Base-by-base conservation (phyloP, 441 rosid species). In the Croton setiger region DNA sequence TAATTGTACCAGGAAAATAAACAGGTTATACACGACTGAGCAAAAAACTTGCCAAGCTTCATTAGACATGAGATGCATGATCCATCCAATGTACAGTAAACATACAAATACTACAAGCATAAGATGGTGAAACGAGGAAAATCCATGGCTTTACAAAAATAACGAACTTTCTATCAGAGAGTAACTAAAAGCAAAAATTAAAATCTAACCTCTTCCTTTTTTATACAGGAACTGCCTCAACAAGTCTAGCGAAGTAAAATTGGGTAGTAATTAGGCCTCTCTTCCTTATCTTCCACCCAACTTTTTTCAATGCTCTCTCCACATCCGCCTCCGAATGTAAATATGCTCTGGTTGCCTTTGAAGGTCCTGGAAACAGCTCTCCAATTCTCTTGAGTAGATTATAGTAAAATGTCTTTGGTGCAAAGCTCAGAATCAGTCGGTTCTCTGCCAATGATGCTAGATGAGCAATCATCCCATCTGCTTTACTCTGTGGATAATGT, bases 291-390 rank as follows among this genome's bases (percentile, higher is more conserved):
- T 74, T 94, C 97, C 98, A 91, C 20, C 98, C 98, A 45, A 81
- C 91, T 82, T 89, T 94, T 67, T 70, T 67, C 76, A 91, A 60
- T 0, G 96, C 96, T 63, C 81, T 80, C 85, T 94, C 97, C 1
- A 91, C 88, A 79, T 91, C 96, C 0, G 87, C 97, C 77, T 91
- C 97, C 0, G 98, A 72, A 13, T 91, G 97, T 66, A 89, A 84
- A 74, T 93, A 91, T 0, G 97, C 98, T 72, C 97, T 85, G 0
- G 95, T 91, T 17, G 96, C 98, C 85, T 91, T 91, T 12, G 97
- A 94, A 65, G 98, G 97, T 67, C 97, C 96, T 0, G 96, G 97
- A 76, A 91, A 91, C 82, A 91, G 80, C 85, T 93, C 96, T 5
- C 98, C 96, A 5, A 83, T 78, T 62, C 96, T 84, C 81, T 93